Base-by-base conservation (phyloP, 108 stramenopile species). In the Discostella pseudostelligera region DNA sequence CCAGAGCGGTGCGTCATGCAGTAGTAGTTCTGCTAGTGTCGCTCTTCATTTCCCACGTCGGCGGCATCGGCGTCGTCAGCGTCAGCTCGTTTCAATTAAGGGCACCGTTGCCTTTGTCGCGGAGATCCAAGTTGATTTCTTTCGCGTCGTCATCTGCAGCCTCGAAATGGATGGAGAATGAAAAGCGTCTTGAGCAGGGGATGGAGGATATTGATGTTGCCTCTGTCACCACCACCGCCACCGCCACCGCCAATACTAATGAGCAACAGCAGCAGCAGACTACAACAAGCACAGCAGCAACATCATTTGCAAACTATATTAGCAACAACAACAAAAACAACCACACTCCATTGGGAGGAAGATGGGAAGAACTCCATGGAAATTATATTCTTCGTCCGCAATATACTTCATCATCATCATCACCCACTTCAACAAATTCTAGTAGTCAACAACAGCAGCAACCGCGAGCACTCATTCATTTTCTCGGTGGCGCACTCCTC, bases 401-500 rank as follows among this genome's bases (percentile, higher is more conserved):
- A 11, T 50, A 36, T 39, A 21, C 69, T 14, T 32, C 24, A 13
- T 61, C 67, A 4, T 43, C 49, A 4, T 44, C 44, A 11, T 39
- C 39, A 13, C 9, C 58, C 14, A 26, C 49, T 2, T 50, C 49
- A 8, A 2, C 24, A 37, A 12, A 24, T 21, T 24, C 0, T 17
- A 13, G 20, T 11, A 32, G 32, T 32, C 32, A 32, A 32, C 32
- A 32, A 32, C 32, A 32, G 5, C 32, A 32, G 12, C 56, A 50
- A 24, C 70, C 70, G 12, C 59, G 78, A 10, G 77, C 81, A 14
- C 63, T 90, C 26, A 42, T 96, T n/a, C 95, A 96, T 73, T 97
- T 97, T 56, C 51, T 97, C 26, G 95, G 95, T 0, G 97, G 95
- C 3, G 97, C 95, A 16, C 64, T 97, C 29, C 83, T 95, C 12